A percentile compares a stretch with the other conserved stretches of the same genome.
Evolutionary conservation across 306 rosid species (phyloP).

Genomic region (Lupinus albus): DNA sequence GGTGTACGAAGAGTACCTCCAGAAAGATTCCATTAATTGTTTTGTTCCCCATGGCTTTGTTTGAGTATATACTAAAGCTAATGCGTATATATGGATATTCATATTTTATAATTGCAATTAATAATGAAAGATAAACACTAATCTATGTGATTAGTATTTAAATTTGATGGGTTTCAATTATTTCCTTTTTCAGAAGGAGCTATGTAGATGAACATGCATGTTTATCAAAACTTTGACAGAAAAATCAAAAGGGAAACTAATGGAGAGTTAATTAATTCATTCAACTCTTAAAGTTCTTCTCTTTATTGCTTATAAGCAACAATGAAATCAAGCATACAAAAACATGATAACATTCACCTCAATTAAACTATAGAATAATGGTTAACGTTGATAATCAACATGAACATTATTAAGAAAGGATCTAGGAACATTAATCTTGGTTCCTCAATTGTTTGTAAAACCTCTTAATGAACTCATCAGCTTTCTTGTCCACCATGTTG

Average conservation of each 20-base stretch:
- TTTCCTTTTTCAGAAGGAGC: slow-evolving; percentile 23
- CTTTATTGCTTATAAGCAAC: slow-evolving; percentile 29
- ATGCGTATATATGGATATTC: not conserved
- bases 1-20: slow-evolving; percentile 32
- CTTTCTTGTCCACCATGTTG: slow-evolving; percentile 67
- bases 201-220: not conserved
- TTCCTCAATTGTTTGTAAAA: slow-evolving; percentile 67
- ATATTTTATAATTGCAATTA: slow-evolving; percentile 14
- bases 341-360: not conserved
- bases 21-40: slow-evolving; percentile 23
- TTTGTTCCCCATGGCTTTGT: not conserved
- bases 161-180: not conserved
- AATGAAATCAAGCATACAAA: not conserved
- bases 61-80: slow-evolving; percentile 8
- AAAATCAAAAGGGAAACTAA: not conserved
- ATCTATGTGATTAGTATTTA: not conserved
- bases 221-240: too few species aligned
- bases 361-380: not conserved
- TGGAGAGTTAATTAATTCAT: not conserved
- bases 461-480: slow-evolving; percentile 77
- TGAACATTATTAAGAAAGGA: not conserved
- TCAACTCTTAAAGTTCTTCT: not conserved
- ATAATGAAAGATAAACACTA: not conserved
- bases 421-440: slow-evolving; percentile 36
- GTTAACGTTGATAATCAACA: not conserved